phyloP scores from a whole-genome alignment of 768 basidiomycete genomes.

The Suillus brevipes region DNA sequence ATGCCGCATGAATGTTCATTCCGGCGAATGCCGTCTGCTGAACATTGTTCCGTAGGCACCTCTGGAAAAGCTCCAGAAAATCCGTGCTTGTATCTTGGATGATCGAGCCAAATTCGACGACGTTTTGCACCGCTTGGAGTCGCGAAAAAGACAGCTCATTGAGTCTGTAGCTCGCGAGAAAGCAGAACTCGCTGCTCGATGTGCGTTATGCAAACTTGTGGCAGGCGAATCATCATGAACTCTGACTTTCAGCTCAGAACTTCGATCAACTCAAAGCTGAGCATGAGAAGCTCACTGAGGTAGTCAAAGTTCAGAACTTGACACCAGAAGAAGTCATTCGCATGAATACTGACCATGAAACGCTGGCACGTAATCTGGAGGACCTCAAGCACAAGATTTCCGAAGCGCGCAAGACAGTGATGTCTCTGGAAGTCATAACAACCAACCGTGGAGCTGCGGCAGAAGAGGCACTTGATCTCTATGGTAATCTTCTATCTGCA shows the following conservation, averaged over 20 bases:
- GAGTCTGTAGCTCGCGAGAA: conserved; percentile 69
- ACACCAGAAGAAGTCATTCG: conserved; percentile 86
- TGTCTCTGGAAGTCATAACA: conserved; percentile 82
- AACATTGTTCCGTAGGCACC: conserved; percentile 46
- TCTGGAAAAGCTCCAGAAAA: conserved; percentile 59
- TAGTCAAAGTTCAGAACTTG: conserved; percentile 86
- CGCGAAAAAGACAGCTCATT: conserved; percentile 64
- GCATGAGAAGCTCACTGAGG: conserved; percentile 56
- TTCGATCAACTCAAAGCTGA: conserved; percentile 66
- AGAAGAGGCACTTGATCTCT: conserved; percentile 80
- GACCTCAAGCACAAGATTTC: conserved; percentile 75
- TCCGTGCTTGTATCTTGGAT: conserved; percentile 60
- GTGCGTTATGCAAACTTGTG: conserved; percentile 35
- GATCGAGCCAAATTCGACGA: conserved; percentile 82
- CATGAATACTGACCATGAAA: conserved; percentile 90
- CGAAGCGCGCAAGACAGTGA: conserved; percentile 69
- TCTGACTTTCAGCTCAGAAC: conserved; percentile 47
- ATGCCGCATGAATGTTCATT: conserved; percentile 13
- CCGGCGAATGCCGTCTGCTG: background rate
- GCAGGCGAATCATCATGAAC: background rate
- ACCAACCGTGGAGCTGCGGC: conserved; percentile 77
- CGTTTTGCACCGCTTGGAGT: conserved; percentile 69
- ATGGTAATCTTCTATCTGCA: conserved; percentile 70
- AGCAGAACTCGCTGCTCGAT: conserved; percentile 56
- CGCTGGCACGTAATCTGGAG: conserved; percentile 67